Evolutionary conservation across 1,139 yeast species (phyloP).

Genomic region (Wickerhamomyces sp.): DNA sequence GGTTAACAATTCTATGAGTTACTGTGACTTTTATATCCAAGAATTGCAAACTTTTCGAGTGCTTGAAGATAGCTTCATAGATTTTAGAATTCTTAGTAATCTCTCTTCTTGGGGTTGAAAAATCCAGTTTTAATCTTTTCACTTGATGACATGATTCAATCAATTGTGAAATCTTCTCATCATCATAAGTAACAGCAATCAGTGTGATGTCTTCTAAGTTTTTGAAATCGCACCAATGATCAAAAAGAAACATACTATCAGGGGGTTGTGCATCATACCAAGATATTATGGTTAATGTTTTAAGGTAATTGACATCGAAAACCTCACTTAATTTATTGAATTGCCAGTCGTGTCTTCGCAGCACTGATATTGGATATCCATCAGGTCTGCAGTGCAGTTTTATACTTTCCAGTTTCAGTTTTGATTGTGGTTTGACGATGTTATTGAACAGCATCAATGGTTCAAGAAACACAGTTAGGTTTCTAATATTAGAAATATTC

Average conservation of each 20-base stretch:
- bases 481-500: slow-evolving; percentile 17
- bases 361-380: slow-evolving; percentile 27
- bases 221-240: slow-evolving; percentile 31
- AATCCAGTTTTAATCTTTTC: slow-evolving; percentile 36
- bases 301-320: slow-evolving; percentile 30
- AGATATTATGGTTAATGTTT: slow-evolving; percentile 34
- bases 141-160: slow-evolving; percentile 27
- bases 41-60: slow-evolving; percentile 30
- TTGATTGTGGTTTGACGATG: slow-evolving; percentile 14
- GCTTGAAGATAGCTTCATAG: slow-evolving; percentile 29
- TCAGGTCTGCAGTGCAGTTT: slow-evolving; percentile 37
- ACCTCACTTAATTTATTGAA: slow-evolving; percentile 28
- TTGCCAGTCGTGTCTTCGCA: slow-evolving; percentile 17
- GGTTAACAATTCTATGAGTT: slow-evolving; percentile 23
- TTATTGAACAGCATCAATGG: slow-evolving; percentile 32
- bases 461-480: slow-evolving; percentile 33
- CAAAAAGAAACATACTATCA: slow-evolving; percentile 29
- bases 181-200: slow-evolving; percentile 31
- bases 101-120: slow-evolving; percentile 30
- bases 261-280: slow-evolving; percentile 33
- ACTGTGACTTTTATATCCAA: slow-evolving; percentile 30
- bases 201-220: slow-evolving; percentile 34
- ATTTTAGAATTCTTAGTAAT: slow-evolving; percentile 29
- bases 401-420: slow-evolving; percentile 31
- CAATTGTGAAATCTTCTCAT: slow-evolving; percentile 26